Conservation (phyloP, 768 basidiomycete species). For the Amylocystis lapponica region DNA sequence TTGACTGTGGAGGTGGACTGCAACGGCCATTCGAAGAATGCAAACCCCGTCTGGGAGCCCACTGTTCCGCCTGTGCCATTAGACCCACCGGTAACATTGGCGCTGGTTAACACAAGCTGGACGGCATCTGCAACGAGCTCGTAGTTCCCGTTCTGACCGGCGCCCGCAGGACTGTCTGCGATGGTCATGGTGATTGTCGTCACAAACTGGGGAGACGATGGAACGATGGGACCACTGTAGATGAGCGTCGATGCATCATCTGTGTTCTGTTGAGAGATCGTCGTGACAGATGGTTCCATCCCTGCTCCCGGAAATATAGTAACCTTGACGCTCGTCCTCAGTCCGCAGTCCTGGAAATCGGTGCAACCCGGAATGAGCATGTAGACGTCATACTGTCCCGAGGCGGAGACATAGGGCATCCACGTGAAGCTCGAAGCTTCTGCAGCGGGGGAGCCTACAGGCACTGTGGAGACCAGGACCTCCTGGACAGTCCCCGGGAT, state of each 20-base stretch:
- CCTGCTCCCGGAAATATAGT: conserved; percentile 75
- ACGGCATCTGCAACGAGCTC: conserved; percentile 83
- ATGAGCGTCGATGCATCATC: conserved; percentile 56
- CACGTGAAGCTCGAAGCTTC: conserved; percentile 80
- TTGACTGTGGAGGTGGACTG: conserved; percentile 39
- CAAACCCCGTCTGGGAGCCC: conserved; percentile 52
- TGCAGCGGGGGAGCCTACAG: conserved; percentile 54
- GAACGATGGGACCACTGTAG: conserved; percentile 82
- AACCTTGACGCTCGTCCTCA: conserved; percentile 77
- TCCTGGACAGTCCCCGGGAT: conserved; percentile 78
- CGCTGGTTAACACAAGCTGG: conserved; percentile 69
- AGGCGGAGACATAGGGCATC: conserved; percentile 87
- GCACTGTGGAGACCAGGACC: conserved; percentile 63
- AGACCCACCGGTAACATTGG: conserved; percentile 34
- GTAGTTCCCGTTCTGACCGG: conserved; percentile 62
- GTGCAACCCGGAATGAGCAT: conserved; percentile 85
- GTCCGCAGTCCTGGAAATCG: conserved; percentile 70
- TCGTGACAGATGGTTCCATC: conserved; percentile 58
- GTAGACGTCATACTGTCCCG: conserved; percentile 81
- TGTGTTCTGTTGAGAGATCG: conserved; percentile 65
- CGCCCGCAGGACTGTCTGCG: conserved; percentile 56
- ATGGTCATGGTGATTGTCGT: conserved; percentile 74
- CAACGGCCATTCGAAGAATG: conserved; percentile 87
- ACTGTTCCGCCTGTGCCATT: conserved; percentile 27
- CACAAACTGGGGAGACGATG: conserved; percentile 64